phyloP scores from a whole-genome alignment of 352 stramenopile genomes.

The Elongisporangium undulatum region DNA sequence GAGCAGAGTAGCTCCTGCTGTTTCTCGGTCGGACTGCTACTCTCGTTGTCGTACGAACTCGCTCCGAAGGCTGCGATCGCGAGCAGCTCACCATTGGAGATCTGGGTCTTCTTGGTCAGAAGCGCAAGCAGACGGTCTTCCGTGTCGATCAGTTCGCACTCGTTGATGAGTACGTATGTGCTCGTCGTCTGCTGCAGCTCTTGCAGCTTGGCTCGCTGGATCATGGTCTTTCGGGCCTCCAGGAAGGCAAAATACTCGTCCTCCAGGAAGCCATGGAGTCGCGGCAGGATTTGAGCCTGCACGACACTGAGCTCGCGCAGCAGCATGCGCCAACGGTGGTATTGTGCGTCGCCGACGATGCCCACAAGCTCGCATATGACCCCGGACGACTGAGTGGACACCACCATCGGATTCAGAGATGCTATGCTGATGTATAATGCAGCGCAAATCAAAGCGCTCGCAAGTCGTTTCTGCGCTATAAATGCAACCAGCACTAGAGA shows the following conservation, averaged over 20 bases:
- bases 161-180: slow-evolving; percentile 50
- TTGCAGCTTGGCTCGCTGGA: slow-evolving; percentile 19
- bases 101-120: slow-evolving; percentile 43
- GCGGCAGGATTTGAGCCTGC: slow-evolving; percentile 44
- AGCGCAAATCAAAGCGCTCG: too few species aligned
- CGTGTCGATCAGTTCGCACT: slow-evolving; percentile 34
- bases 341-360: slow-evolving; percentile 45
- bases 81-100: slow-evolving; percentile 45
- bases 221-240: slow-evolving; percentile 18
- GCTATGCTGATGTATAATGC: too few species aligned
- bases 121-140: slow-evolving; percentile 59
- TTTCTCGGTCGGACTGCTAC: slow-evolving; percentile 8
- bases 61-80: slow-evolving; percentile 49
- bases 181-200: slow-evolving; percentile 26
- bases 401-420: too few species aligned
- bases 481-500: too few species aligned
- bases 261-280: slow-evolving; percentile 42
- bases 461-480: too few species aligned
- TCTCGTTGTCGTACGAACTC: slow-evolving; percentile 8
- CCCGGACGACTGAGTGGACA: too few species aligned
- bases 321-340: slow-evolving; percentile 55
- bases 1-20: slow-evolving; percentile 27
- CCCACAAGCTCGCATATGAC: slow-evolving; percentile 50
- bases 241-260: slow-evolving; percentile 49
- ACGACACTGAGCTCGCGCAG: slow-evolving; percentile 54